These are phyloP conservation scores for Amauroascus verrucosus DNA, from an alignment of 2,329 filamentous ascomycete genomes.

Conservation along the genomic window DNA sequence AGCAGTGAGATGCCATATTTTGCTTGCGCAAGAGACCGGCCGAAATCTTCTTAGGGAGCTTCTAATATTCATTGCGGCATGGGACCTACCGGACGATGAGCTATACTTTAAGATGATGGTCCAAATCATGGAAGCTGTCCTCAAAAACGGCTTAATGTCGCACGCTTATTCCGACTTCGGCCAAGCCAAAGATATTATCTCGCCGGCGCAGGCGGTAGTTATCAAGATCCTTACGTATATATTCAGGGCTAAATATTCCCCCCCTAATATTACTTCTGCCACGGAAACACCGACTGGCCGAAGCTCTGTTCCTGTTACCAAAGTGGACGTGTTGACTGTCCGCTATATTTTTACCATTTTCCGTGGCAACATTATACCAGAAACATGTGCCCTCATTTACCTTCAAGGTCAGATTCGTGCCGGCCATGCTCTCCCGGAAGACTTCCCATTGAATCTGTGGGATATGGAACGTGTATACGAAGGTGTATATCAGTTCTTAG, in stretches of 20 bases:
- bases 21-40: constrained; percentile 81
- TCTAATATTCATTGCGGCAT: constrained; percentile 91
- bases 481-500: constrained; percentile 84
- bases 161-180: constrained; percentile 86
- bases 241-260: constrained; percentile 55
- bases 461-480: constrained; percentile 97
- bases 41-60: constrained; percentile 82
- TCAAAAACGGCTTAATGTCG: constrained; percentile 78
- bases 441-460: constrained; percentile 92
- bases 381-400: constrained; percentile 89
- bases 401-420: constrained; percentile 82
- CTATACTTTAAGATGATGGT: constrained; percentile 95
- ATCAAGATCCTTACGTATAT: constrained; percentile 85
- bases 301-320: constrained; percentile 46
- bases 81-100: constrained; percentile 88
- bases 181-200: constrained; percentile 92
- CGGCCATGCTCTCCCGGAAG: constrained; percentile 62
- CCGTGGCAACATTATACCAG: constrained; percentile 81
- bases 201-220: constrained; percentile 84
- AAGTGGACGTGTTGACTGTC: constrained; percentile 56
- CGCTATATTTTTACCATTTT: constrained; percentile 92
- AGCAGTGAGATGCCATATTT: constrained; percentile 77
- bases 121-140: constrained; percentile 86
- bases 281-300: constrained; percentile 45
- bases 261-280: constrained; percentile 38